A percentile compares a stretch with the other conserved stretches of the same genome.
Evolutionary conservation across 176 grass and related monocot species (phyloP).

Genomic region (Triticum urartu): DNA sequence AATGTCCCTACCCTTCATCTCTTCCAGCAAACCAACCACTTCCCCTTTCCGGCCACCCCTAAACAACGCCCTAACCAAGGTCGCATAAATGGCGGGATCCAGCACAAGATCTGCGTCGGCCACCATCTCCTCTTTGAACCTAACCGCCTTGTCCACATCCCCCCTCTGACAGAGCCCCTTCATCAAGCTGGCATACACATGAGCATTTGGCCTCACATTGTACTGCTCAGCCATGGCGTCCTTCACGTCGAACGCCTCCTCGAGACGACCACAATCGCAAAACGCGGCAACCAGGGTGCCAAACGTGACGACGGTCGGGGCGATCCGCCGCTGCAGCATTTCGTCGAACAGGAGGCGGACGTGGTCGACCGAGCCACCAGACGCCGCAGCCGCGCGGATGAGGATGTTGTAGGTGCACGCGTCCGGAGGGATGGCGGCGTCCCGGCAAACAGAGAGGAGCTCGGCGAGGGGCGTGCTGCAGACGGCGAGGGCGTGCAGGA

Average conservation of each 20-base stretch:
- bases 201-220: conserved; percentile 32
- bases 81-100: conserved; percentile 30
- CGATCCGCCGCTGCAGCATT: conserved; percentile 44
- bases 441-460: background rate
- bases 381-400: background rate
- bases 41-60: conserved; percentile 41
- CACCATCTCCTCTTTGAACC: conserved; percentile 63
- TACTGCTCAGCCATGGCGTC: conserved; percentile 42
- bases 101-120: background rate
- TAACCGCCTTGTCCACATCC: conserved; percentile 39
- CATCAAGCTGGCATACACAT: conserved; percentile 55
- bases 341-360: conserved; percentile 58
- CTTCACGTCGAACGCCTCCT: conserved; percentile 50
- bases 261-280: conserved; percentile 31
- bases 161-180: conserved; percentile 52
- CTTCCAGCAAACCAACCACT: conserved; percentile 55
- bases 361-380: conserved; percentile 30
- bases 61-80: conserved; percentile 50
- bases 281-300: conserved; percentile 47
- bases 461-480: background rate
- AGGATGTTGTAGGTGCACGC: conserved; percentile 15
- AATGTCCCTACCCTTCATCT: conserved; percentile 57
- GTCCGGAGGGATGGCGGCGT: background rate
- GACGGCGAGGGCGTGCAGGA: background rate
- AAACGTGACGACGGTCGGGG: conserved; percentile 50